These are phyloP conservation scores for Trichoderma semiorbis DNA, from an alignment of 2,329 filamentous ascomycete species.

Conservation along the genomic window DNA sequence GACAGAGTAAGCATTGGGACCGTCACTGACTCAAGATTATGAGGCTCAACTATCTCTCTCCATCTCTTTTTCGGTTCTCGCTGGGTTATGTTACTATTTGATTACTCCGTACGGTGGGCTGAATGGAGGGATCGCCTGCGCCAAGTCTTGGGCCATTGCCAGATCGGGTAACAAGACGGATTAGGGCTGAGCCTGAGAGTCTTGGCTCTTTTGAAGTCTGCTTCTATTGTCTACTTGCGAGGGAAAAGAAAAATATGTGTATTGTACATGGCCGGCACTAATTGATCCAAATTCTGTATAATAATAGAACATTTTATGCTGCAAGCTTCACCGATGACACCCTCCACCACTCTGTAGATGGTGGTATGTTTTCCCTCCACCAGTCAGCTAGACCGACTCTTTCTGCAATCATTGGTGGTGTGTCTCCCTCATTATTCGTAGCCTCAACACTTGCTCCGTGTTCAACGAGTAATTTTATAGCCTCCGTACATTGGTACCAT, in stretches of 20 bases:
- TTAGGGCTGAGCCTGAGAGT: neutral
- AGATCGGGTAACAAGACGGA: neutral
- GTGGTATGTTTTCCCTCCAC: neutral
- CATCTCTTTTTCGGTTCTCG: no score
- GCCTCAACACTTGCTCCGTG: neutral
- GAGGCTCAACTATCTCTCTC: neutral
- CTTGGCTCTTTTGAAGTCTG: neutral
- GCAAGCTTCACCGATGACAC: neutral
- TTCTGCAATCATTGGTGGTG: neutral
- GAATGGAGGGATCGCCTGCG: neutral
- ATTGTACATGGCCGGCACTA: neutral
- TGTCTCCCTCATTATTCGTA: neutral
- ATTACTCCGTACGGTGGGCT: neutral
- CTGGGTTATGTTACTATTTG: neutral
- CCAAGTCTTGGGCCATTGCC: neutral
- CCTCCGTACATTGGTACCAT: accelerated
- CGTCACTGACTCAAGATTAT: neutral
- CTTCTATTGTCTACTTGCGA: neutral
- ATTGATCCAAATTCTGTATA: neutral
- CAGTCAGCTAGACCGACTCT: neutral
- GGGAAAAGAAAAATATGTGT: neutral
- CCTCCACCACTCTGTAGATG: neutral
- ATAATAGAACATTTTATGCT: neutral
- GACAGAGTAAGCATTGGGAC: neutral
- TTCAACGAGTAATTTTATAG: neutral